Percentiles rank a stretch among this genome's conserved stretches.
These are phyloP conservation scores for Coemansia sp. DNA, from an alignment of 192 early-diverging fungal species.

Conservation along the genomic window DNA sequence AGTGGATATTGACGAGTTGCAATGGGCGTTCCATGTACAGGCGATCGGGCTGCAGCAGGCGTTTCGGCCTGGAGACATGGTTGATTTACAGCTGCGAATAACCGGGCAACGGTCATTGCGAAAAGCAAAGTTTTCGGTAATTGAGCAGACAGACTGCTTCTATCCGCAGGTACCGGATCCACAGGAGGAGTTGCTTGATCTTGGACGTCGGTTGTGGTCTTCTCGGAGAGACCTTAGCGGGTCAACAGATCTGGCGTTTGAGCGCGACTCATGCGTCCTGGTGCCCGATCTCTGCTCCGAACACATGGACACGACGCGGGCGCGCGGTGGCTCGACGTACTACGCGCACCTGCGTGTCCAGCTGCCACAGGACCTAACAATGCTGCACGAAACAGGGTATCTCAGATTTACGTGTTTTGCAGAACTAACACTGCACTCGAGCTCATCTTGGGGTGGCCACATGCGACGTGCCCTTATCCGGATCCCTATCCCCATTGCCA, in stretches of 20 bases:
- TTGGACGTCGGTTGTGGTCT: slow-evolving; percentile 43
- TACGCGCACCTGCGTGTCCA: slow-evolving; percentile 22
- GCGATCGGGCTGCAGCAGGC: slow-evolving; percentile 37
- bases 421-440: slow-evolving; percentile 19
- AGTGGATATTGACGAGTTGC: slow-evolving; percentile 11
- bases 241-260: slow-evolving; percentile 25
- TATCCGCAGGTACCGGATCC: slow-evolving; percentile 42
- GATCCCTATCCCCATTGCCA: slow-evolving; percentile 32
- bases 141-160: slow-evolving; percentile 50
- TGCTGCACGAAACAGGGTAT: slow-evolving; percentile 36
- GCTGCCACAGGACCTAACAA: slow-evolving; percentile 16
- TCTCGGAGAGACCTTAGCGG: slow-evolving; percentile 11
- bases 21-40: slow-evolving; percentile 28
- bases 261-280: slow-evolving; percentile 30
- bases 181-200: slow-evolving; percentile 45
- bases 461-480: slow-evolving; percentile 11
- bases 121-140: slow-evolving; percentile 19
- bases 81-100: slow-evolving; percentile 36
- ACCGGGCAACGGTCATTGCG: slow-evolving; percentile 27
- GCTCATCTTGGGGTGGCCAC: slow-evolving; percentile 33
- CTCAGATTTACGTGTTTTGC: slow-evolving; percentile 34
- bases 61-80: slow-evolving; percentile 35
- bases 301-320: slow-evolving; percentile 18
- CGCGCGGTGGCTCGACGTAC: slow-evolving; percentile 21
- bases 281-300: slow-evolving; percentile 24